phyloP scores from a whole-genome alignment of 768 basidiomycete genomes.

The Hericium alpestre region DNA sequence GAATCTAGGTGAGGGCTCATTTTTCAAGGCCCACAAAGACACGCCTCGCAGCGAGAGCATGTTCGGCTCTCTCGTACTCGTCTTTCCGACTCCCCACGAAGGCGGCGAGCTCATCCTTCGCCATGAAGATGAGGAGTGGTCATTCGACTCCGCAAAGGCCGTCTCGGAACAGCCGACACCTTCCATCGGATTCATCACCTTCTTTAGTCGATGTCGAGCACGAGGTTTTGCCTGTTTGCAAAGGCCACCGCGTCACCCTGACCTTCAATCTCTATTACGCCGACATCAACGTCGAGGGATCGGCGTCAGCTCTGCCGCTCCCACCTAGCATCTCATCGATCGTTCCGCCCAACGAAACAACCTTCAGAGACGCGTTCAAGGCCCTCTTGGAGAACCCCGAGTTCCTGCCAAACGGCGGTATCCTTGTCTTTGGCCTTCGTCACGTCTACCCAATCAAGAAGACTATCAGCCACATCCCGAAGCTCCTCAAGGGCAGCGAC shows the following conservation, averaged over 20 bases:
- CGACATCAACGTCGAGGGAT: not conserved
- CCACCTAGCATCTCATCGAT: not conserved
- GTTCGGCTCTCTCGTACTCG: conserved; percentile 42
- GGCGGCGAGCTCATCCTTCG: conserved; percentile 33
- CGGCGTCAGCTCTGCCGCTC: not conserved
- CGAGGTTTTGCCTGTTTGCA: conserved; percentile 31
- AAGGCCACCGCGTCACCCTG: conserved; percentile 34
- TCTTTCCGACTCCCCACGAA: conserved; percentile 35
- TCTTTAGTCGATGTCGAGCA: conserved; percentile 37
- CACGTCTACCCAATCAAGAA: conserved; percentile 25
- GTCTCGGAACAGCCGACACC: conserved; percentile 8
- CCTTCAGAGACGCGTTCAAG: conserved; percentile 11
- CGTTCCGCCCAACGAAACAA: conserved; percentile 1
- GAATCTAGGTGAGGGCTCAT: conserved; percentile 27
- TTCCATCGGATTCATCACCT: conserved; percentile 28
- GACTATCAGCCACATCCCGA: not conserved
- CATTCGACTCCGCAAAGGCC: conserved; percentile 26
- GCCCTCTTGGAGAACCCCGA: conserved; percentile 21
- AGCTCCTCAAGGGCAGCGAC: conserved; percentile 3
- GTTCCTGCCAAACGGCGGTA: conserved; percentile 30
- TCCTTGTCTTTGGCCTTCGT: conserved; percentile 29
- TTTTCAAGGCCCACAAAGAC: conserved; percentile 42
- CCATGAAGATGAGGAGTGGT: conserved; percentile 23
- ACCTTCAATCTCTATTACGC: conserved; percentile 31
- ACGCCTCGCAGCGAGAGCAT: conserved; percentile 33